These are phyloP conservation scores for Magnolia sinica DNA, from an alignment of 164 flowering plant species.

Conservation along the genomic window DNA sequence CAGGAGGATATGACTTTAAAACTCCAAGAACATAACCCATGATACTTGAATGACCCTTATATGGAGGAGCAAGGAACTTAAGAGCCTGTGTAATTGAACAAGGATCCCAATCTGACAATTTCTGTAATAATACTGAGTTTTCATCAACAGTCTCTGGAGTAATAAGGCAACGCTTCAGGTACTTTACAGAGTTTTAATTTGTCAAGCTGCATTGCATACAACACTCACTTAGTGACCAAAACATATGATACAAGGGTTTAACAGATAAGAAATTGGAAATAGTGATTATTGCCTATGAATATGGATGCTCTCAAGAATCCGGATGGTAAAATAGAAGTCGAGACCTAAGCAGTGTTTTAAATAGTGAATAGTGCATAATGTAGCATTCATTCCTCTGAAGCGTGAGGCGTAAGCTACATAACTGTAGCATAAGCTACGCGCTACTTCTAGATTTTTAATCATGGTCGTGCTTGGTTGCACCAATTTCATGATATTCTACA, in stretches of 20 bases:
- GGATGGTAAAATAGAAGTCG: background rate
- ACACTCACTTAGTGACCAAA: background rate
- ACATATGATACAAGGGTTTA: background rate
- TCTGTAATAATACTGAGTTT: conserved; percentile 74
- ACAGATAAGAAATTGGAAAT: background rate
- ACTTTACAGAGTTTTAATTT: conserved; percentile 70
- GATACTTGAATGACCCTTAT: conserved; percentile 91
- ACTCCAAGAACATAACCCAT: conserved; percentile 97
- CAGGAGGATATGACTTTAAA: conserved; percentile 93
- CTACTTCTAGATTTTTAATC: too few relatives aligned
- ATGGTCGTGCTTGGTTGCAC: too few relatives aligned
- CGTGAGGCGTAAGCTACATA: too few relatives aligned
- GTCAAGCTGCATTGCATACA: conserved; percentile 46
- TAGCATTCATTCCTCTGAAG: too few relatives aligned
- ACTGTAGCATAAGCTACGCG: too few relatives aligned
- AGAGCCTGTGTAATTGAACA: conserved; percentile 95
- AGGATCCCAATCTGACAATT: conserved; percentile 97
- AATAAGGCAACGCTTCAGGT: conserved; percentile 93
- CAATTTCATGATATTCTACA: too few relatives aligned
- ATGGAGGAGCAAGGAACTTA: conserved; percentile 89
- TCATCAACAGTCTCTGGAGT: conserved; percentile 93
- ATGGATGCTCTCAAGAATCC: background rate
- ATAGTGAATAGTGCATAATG: too few relatives aligned
- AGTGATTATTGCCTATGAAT: background rate
- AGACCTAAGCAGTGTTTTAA: background rate